phyloP scores from a whole-genome alignment of 345 rosid genomes.

The Microcos paniculata region DNA sequence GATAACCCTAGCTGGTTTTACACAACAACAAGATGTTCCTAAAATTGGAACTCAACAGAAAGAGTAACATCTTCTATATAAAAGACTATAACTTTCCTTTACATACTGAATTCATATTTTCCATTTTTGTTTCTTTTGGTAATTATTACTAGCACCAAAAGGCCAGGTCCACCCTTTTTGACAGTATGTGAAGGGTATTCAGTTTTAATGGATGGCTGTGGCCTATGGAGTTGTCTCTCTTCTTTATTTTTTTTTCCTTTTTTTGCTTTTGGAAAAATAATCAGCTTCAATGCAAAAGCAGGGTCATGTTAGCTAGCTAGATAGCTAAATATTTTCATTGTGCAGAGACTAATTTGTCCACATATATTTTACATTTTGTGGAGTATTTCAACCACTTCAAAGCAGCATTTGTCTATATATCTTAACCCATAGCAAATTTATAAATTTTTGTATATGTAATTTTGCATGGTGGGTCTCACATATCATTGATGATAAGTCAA shows the following conservation, averaged over 20 bases:
- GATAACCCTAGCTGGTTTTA: neutral
- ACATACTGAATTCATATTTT: neutral
- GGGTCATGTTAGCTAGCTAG: neutral
- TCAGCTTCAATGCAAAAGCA: neutral
- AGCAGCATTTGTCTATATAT: neutral
- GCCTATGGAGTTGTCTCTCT: neutral
- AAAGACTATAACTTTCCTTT: neutral
- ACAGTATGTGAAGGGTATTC: neutral
- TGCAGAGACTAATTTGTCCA: constrained; percentile 6
- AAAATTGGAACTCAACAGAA: neutral
- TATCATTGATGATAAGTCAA: constrained; percentile 1
- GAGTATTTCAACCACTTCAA: neutral
- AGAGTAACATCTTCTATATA: neutral
- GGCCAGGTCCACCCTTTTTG: neutral
- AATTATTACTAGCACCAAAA: neutral
- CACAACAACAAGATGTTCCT: neutral
- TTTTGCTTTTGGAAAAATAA: too few species aligned
- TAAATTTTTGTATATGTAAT: neutral
- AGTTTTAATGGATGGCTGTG: neutral
- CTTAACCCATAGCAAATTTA: neutral
- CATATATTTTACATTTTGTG: neutral
- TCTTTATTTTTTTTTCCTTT: neutral
- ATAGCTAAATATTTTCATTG: neutral
- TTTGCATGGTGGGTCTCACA: constrained; percentile 13
- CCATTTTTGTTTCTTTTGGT: neutral